These are phyloP conservation scores for Botrytis fabae DNA, from an alignment of 2,329 filamentous ascomycete species.

Conservation along the genomic window DNA sequence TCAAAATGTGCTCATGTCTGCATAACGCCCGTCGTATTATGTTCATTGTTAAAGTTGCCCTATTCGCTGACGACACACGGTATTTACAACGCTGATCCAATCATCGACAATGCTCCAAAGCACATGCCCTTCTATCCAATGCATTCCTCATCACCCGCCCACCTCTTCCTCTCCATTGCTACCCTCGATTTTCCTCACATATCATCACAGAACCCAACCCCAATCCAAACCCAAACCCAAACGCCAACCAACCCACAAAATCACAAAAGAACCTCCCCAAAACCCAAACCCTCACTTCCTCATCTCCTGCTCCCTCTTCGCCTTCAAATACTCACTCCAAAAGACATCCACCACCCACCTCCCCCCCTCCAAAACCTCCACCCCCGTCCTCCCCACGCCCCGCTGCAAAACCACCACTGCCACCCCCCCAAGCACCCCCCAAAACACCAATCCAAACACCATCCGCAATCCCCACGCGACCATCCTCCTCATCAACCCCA, in stretches of 20 bases:
- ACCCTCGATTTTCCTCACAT: not conserved
- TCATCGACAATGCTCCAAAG: not conserved
- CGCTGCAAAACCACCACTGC: slow-evolving; percentile 62
- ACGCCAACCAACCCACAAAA: slow-evolving; percentile 8
- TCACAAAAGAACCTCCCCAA: not conserved
- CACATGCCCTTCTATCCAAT: not conserved
- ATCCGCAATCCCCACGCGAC: slow-evolving; percentile 78
- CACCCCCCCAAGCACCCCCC: slow-evolving; percentile 56
- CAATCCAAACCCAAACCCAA: not conserved
- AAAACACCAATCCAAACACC: slow-evolving; percentile 62
- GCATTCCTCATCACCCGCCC: not conserved
- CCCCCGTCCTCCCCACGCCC: slow-evolving; percentile 62
- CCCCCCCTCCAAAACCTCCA: slow-evolving; percentile 57
- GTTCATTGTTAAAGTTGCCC: not conserved
- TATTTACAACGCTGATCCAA: not conserved
- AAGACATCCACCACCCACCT: slow-evolving; percentile 55
- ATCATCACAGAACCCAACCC: too few species aligned
- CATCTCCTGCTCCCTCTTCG: slow-evolving; percentile 40
- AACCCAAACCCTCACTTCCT: slow-evolving; percentile 21
- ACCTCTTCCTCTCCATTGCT: slow-evolving; percentile 20
- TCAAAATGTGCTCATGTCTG: not conserved
- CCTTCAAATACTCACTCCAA: slow-evolving; percentile 59
- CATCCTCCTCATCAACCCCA: slow-evolving; percentile 68
- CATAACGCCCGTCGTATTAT: not conserved
- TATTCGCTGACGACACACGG: not conserved